Evolutionary conservation across 1,284 basidiomycete species (phyloP), one percentile per base, ranked within the genome.

Genomic region (Porogramme epimiltina): DNA sequence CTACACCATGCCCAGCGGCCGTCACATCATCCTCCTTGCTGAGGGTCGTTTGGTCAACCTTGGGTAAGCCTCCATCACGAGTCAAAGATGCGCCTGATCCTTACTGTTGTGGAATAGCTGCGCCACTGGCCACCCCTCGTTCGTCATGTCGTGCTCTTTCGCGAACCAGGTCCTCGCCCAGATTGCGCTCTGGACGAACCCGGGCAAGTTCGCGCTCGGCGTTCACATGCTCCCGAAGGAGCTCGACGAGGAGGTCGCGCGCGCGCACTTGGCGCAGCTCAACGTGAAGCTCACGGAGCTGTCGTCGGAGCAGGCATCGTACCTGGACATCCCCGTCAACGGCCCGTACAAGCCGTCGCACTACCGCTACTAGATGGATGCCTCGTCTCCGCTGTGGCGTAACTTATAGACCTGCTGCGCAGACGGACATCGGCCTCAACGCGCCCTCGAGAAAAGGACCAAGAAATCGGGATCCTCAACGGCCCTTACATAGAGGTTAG

Each of bases 71-170:
- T 34, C 22, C 19, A 11, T 41, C 2, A 6, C 28, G 6, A 13
- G 13, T 31, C 28, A 31, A 6, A 31, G 13, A 6, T 6, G 13
- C 28, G 13, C 13, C 6, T 31, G 8, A 13, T 31, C 28, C 28
- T 31, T 6, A 31, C 28, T 13, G 13, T 13, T 31, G 28, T 13
- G 3, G 6, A 15, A 50, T 16, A 77, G 87, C 33, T 92, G 89
- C 70, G 89, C 88, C 41, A 96, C 93, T 58, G 93, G 93, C 51
- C 93, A 96, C 75, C 93, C 93, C 40, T 95, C 93, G 47, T 93
- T 93, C 75, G 96, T 99, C 79, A 99, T 99, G 97, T 98, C 95
- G 34, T 98, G 95, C 81, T 99, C 97, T 50, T 99, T 99, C 82
- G 80, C 93, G 73, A 99, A 99, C 85, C 96, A 99, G 79, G 93